Conservation (phyloP, 176 grass and related monocot genomes). For the Neostapfia colusana region DNA sequence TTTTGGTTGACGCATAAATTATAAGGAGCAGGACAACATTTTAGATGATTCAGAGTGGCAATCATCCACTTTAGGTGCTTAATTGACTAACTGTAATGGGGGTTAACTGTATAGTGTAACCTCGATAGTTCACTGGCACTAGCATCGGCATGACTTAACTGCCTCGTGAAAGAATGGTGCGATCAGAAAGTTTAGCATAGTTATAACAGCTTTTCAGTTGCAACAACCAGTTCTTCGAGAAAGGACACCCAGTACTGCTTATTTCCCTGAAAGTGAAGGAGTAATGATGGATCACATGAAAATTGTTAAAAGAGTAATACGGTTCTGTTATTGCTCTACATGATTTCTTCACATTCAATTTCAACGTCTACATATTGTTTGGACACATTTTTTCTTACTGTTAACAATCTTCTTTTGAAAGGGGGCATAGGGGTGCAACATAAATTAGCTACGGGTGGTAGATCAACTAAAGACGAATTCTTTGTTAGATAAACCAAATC, state of each 20-base stretch:
- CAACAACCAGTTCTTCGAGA: not conserved
- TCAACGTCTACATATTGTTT: not conserved
- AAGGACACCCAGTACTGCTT: not conserved
- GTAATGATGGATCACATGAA: not conserved
- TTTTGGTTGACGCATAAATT: not conserved
- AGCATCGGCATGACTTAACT: not conserved
- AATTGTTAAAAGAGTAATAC: not conserved
- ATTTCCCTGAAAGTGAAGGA: not conserved
- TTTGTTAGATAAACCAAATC: conserved; percentile 8
- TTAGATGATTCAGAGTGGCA: not conserved
- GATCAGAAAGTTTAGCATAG: not conserved
- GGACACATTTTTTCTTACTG: not conserved
- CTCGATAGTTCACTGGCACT: not conserved
- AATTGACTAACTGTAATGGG: not conserved
- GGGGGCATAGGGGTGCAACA: not conserved
- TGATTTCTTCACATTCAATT: not conserved
- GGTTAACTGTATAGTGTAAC: not conserved
- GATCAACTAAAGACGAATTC: not conserved
- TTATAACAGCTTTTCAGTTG: not conserved
- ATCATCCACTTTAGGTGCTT: not conserved
- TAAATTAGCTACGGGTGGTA: not conserved
- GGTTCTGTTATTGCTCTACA: not conserved
- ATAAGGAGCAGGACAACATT: not conserved
- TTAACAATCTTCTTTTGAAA: not conserved
- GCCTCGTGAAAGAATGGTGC: not conserved